A percentile compares a stretch with the other conserved stretches of the same genome.
These are phyloP conservation scores for Cardiospermum halicacabum DNA, from an alignment of 345 rosid genomes.

Conservation along the genomic window DNA sequence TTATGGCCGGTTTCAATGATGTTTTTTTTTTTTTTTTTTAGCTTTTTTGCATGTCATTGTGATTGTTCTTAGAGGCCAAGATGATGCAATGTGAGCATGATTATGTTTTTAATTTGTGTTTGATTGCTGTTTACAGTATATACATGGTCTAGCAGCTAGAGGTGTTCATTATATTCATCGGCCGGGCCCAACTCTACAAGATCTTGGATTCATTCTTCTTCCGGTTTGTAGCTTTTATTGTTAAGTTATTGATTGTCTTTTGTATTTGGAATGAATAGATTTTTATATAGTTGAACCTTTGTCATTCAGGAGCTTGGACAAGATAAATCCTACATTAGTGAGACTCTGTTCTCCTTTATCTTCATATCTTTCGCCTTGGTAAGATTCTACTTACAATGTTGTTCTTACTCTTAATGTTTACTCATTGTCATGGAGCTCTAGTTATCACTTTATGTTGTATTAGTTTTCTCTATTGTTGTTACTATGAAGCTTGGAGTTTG, in stretches of 20 bases:
- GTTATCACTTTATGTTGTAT: not conserved
- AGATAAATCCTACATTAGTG: slow-evolving; percentile 89
- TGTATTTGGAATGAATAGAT: not conserved
- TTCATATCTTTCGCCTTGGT: slow-evolving; percentile 77
- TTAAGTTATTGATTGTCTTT: not conserved
- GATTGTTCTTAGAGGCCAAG: not conserved
- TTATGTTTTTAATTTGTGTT: not conserved
- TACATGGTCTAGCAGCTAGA: slow-evolving; percentile 89
- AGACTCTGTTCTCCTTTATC: slow-evolving; percentile 60
- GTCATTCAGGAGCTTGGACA: slow-evolving; percentile 82
- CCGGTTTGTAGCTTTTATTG: slow-evolving; percentile 51
- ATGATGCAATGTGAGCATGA: not conserved
- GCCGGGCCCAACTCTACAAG: slow-evolving; percentile 85
- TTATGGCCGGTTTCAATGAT: not conserved
- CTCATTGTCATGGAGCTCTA: not conserved
- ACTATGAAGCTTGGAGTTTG: not conserved
- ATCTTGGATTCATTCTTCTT: slow-evolving; percentile 79
- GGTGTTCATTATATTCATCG: slow-evolving; percentile 94
- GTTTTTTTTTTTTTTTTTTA: not conserved
- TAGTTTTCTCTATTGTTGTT: not conserved
- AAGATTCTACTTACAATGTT: slow-evolving; percentile 25
- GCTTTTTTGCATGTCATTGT: slow-evolving; percentile 1
- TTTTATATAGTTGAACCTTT: slow-evolving; percentile 13
- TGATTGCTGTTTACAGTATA: slow-evolving; percentile 45
- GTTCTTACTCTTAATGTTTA: not conserved